Evolutionary conservation across 2,329 filamentous ascomycete species (phyloP).

Genomic region (Claviceps sp.): DNA sequence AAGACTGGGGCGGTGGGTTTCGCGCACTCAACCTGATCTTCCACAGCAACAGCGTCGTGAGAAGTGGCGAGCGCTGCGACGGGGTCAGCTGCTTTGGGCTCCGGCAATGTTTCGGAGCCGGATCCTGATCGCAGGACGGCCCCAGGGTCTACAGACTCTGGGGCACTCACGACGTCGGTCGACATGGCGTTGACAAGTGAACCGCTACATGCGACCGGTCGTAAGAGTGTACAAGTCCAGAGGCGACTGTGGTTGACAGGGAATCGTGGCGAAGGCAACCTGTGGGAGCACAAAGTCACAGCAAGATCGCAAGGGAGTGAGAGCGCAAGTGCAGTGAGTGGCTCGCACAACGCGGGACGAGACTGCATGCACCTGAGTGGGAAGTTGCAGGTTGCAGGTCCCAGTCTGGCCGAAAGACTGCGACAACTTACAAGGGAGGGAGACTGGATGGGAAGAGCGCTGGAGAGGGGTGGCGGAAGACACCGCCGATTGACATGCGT

Average conservation of each 20-base stretch:
- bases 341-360: conserved; percentile 5
- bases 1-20: conserved; percentile 28
- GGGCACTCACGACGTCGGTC: conserved; percentile 39
- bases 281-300: conserved; percentile 4
- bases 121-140: conserved; percentile 6
- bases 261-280: not conserved
- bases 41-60: conserved; percentile 14
- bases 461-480: not conserved
- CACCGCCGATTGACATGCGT: not conserved
- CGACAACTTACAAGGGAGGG: too few species aligned
- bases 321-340: conserved; percentile 1
- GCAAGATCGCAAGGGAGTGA: conserved; percentile 3
- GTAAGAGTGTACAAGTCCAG: conserved; percentile 14
- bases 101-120: conserved; percentile 14
- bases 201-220: conserved; percentile 23
- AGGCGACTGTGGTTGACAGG: not conserved
- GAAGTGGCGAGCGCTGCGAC: conserved; percentile 10
- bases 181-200: conserved; percentile 34
- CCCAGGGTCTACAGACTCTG: conserved; percentile 19
- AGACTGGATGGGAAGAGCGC: not conserved
- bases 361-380: not conserved
- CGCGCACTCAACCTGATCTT: conserved; percentile 20
- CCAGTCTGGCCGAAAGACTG: not conserved
- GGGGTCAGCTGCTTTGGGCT: conserved; percentile 5
- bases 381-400: not conserved